Evolutionary conservation across 2,329 filamentous ascomycete genomes (phyloP), one percentile per base, ranked within the genome.

Genomic region (Davidsoniella eucalypti): DNA sequence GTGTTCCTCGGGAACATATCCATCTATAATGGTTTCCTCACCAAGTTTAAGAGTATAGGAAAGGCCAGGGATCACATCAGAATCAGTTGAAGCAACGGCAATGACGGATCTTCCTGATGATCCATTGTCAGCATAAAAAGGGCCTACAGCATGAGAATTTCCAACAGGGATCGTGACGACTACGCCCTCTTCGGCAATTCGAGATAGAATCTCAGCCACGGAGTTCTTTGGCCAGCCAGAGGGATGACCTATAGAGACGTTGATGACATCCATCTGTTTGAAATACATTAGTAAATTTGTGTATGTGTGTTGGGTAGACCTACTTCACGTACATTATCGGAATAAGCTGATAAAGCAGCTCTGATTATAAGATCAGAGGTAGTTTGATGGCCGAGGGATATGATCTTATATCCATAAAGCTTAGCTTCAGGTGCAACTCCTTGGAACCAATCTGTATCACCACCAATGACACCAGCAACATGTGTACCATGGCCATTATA

Each of bases 121-220:
- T 3, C 66, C 68, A 4, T 60, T 63, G 47, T 60, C 61, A 1
- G 61, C 58, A 50, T 65, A 70, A 57, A 75, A 73, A 0, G 72
- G 64, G 0, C 72, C 73, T 10, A 60, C 58, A 10, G 72, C 72
- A 12, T 67, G n/a, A n/a, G n/a, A 64, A 49, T 76, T 76, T 6
- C 72, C 72, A 5, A 67, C 70, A 1, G 71, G 67, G 18, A 73
- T 65, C 5, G 67, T 67, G 14, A 73, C 65, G 5, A 73, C 65
- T 1, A 74, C 63, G 5, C 72, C 72, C 21, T 66, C 61, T 4
- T 64, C 58, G 14, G 67, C 67, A 37, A 70, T 60, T 6, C 65
- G 61, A 16, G 61, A 65, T 5, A 65, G 62, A 2, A 70, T 57
- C 1, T 65, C 55, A 1, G 67, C 65, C 67, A 64, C 68, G 6